Percentiles rank a stretch among this genome's conserved stretches.
phyloP scores from a whole-genome alignment of 2,329 filamentous ascomycete genomes.

The Talaromyces pinophilus region DNA sequence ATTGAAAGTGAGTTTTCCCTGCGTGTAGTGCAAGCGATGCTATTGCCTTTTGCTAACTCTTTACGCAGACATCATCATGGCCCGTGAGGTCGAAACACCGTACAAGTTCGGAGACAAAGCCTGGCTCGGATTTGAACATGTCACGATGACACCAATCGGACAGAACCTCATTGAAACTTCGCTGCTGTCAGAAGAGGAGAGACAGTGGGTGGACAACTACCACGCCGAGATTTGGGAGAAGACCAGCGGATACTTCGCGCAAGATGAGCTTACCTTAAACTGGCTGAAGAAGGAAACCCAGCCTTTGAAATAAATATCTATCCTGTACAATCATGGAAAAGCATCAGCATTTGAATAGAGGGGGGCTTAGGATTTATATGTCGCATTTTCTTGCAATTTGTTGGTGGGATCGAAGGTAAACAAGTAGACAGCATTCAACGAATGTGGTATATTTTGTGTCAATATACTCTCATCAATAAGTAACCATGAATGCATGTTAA shows the following conservation, averaged over 20 bases:
- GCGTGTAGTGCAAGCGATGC: background rate
- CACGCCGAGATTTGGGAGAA: slow-evolving; percentile 79
- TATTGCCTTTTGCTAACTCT: background rate
- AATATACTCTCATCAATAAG: background rate
- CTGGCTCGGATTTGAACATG: slow-evolving; percentile 92
- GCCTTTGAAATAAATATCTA: slow-evolving; percentile 47
- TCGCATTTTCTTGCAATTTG: background rate
- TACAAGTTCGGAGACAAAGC: slow-evolving; percentile 91
- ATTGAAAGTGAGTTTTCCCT: slow-evolving; percentile 68
- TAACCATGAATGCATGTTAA: background rate
- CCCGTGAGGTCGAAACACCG: slow-evolving; percentile 81
- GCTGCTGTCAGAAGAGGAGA: slow-evolving; percentile 73
- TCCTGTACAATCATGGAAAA: slow-evolving; percentile 4
- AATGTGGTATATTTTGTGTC: background rate
- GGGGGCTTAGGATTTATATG: background rate
- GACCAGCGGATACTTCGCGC: slow-evolving; percentile 73
- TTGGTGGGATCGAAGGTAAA: background rate
- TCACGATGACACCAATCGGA: slow-evolving; percentile 96
- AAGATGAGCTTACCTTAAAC: slow-evolving; percentile 68
- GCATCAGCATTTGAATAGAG: slow-evolving; percentile 5
- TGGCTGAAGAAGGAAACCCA: slow-evolving; percentile 90
- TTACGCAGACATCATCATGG: slow-evolving; percentile 73
- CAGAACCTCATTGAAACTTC: slow-evolving; percentile 77
- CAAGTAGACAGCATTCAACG: background rate
- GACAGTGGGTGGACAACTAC: slow-evolving; percentile 83